phyloP scores from a whole-genome alignment of 2,329 filamentous ascomycete species.

The Trichophyton benhamiae region DNA sequence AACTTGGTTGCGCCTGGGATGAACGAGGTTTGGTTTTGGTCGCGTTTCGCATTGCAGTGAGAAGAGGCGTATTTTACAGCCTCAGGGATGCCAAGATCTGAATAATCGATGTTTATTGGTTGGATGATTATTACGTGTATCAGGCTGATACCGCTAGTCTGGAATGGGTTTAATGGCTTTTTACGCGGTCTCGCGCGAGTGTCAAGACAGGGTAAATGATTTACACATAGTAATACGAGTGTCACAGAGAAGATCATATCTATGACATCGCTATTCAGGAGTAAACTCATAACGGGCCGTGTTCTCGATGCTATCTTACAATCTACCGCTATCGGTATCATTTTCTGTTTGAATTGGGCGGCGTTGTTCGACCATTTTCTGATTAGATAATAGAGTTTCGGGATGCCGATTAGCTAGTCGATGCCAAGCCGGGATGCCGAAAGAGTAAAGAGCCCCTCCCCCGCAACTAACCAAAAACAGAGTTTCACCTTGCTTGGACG shows the following conservation, averaged over 20 bases:
- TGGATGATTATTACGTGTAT: background rate
- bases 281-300: no score
- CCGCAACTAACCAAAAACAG: background rate
- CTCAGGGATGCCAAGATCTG: background rate
- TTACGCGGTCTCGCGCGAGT: background rate
- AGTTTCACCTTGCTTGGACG: background rate
- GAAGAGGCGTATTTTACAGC: background rate
- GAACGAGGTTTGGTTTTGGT: background rate
- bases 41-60: background rate
- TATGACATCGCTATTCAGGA: no score
- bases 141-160: background rate
- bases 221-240: background rate
- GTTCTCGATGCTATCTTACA: background rate
- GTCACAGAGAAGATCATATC: no score
- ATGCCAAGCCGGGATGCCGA: conserved; percentile 1
- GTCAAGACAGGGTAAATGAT: background rate
- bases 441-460: background rate
- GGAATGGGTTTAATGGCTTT: background rate
- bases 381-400: background rate
- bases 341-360: no score
- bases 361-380: no score
- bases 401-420: background rate
- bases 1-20: background rate
- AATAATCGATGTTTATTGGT: background rate
- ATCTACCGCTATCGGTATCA: background rate